Percentiles rank a stretch among this genome's conserved stretches.
Evolutionary conservation across 73 alveolate genomes (phyloP).

Genomic region (Paramecium tetraurelia): DNA sequence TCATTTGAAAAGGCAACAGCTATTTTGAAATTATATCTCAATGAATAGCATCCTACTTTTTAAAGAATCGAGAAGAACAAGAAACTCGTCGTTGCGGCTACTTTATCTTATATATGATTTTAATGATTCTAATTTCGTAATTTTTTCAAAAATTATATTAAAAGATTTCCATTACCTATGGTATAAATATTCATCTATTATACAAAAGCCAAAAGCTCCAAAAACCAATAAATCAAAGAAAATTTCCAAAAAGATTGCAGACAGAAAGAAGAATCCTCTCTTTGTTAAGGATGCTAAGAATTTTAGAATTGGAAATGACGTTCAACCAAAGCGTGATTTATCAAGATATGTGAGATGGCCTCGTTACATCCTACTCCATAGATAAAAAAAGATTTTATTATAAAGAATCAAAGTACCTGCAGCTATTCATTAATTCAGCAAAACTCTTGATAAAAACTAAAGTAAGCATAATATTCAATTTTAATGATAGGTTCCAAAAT

Average conservation of each 20-base stretch:
- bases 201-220: background rate
- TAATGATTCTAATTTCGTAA: background rate
- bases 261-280: conserved; percentile 79
- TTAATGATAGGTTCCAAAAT: conserved; percentile 70
- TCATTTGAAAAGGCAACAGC: conserved; percentile 23
- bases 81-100: background rate
- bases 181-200: background rate
- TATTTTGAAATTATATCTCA: background rate
- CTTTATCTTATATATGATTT: conserved; percentile 30
- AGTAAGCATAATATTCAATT: background rate
- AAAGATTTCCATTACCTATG: background rate
- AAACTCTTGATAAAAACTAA: conserved; percentile 67
- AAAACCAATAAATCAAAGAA: conserved; percentile 46
- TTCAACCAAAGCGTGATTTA: conserved; percentile 82
- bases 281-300: conserved; percentile 74
- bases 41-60: background rate
- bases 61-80: background rate
- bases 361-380: conserved; percentile 92
- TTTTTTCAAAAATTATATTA: conserved; percentile 15
- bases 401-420: conserved; percentile 97
- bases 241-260: background rate
- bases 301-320: conserved; percentile 96
- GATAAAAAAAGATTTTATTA: conserved; percentile 96
- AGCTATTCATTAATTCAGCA: conserved; percentile 80
- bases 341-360: conserved; percentile 98